Percentiles rank a stretch among this genome's conserved stretches.
Evolutionary conservation across 495 filamentous ascomycete genomes (phyloP).

Genomic region (Podospora pseudocomata): DNA sequence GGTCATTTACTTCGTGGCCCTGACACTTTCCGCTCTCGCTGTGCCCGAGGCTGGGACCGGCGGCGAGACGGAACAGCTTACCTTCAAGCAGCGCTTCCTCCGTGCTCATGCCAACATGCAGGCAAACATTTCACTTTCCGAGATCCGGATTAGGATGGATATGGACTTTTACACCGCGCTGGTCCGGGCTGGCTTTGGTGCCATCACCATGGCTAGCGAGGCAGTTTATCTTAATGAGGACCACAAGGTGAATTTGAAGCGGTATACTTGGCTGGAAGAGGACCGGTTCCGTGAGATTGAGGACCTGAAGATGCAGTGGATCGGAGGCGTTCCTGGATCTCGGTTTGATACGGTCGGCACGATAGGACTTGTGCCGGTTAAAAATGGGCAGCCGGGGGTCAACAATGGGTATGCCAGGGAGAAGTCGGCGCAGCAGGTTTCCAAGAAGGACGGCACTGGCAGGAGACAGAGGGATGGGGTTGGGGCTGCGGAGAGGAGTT

Average conservation of each 20-base stretch:
- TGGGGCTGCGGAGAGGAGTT: slow-evolving; percentile 68
- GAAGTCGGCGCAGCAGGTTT: slow-evolving; percentile 51
- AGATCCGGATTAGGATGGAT: slow-evolving; percentile 70
- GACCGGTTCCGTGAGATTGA: slow-evolving; percentile 67
- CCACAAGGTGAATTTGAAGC: slow-evolving; percentile 63
- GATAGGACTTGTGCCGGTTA: slow-evolving; percentile 50
- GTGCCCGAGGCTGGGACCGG: slow-evolving; percentile 33
- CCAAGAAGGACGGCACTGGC: slow-evolving; percentile 41
- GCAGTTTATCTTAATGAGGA: slow-evolving; percentile 95
- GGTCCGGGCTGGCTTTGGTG: slow-evolving; percentile 77
- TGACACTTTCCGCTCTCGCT: slow-evolving; percentile 71
- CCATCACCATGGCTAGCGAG: slow-evolving; percentile 87
- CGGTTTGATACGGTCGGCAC: slow-evolving; percentile 49
- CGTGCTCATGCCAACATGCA: slow-evolving; percentile 84
- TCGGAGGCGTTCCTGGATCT: slow-evolving; percentile 40
- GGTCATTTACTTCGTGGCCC: slow-evolving; percentile 69
- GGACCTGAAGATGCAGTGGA: slow-evolving; percentile 51
- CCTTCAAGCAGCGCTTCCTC: slow-evolving; percentile 47
- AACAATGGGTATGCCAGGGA: slow-evolving; percentile 67
- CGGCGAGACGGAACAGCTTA: slow-evolving; percentile 30
- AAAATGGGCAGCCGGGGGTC: slow-evolving; percentile 40
- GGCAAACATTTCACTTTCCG: slow-evolving; percentile 77
- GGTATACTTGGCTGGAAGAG: slow-evolving; percentile 90
- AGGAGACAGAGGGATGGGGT: slow-evolving; percentile 59
- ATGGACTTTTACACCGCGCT: slow-evolving; percentile 96